A percentile compares a stretch with the other conserved stretches of the same genome.
Conservation (phyloP, 2,329 filamentous ascomycete genomes). For the Bipolaris bicolor region DNA sequence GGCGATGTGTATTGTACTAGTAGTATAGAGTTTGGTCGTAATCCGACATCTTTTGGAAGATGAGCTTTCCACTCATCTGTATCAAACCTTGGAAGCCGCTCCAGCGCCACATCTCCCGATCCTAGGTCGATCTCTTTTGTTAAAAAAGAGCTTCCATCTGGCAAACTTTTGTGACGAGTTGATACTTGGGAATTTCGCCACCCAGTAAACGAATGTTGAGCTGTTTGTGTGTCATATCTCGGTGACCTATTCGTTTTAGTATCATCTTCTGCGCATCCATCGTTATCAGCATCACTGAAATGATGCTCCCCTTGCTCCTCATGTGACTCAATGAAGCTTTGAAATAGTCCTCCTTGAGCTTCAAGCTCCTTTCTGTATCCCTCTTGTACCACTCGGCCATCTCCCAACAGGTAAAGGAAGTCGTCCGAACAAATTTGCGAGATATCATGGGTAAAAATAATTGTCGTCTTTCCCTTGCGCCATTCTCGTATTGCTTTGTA, state of each 20-base stretch:
- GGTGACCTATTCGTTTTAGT: too few species aligned
- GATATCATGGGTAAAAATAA: constrained; percentile 91
- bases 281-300: constrained; percentile 12
- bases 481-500: constrained; percentile 78
- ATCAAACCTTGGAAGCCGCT: constrained; percentile 3
- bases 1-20: constrained; percentile 12
- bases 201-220: neutral
- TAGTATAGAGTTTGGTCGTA: constrained; percentile 13
- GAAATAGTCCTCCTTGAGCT: constrained; percentile 53
- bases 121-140: constrained; percentile 8
- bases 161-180: too few species aligned
- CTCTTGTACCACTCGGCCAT: constrained; percentile 70
- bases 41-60: constrained; percentile 9
- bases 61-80: constrained; percentile 6
- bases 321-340: constrained; percentile 35
- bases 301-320: constrained; percentile 13
- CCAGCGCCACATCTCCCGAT: constrained; percentile 7
- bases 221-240: neutral
- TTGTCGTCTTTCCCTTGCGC: constrained; percentile 82
- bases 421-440: constrained; percentile 74
- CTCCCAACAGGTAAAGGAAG: constrained; percentile 79
- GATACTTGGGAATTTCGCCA: neutral
- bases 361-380: constrained; percentile 68
- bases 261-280: neutral
- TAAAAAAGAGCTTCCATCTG: neutral